Conservation (phyloP, 1,139 yeast genomes). For the Torulaspora pretoriensis region DNA sequence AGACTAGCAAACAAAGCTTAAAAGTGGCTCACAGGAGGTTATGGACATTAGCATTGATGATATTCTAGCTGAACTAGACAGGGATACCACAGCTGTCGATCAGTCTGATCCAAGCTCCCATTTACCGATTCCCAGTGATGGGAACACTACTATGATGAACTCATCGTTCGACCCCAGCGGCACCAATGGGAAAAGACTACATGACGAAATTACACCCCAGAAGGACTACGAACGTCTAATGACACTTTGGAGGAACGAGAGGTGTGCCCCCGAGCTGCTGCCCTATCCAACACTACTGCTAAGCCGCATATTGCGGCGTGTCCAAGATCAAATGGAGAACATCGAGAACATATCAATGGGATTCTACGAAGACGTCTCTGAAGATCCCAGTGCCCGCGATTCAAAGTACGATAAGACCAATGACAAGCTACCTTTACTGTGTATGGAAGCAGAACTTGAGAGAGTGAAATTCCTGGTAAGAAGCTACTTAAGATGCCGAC, state of each 20-base stretch:
- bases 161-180: constrained; percentile 17
- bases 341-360: constrained; percentile 60
- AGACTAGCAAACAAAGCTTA: background rate
- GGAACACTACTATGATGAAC: constrained; percentile 15
- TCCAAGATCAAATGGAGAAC: constrained; percentile 67
- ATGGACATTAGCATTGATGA: constrained; percentile 60
- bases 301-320: constrained; percentile 51
- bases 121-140: constrained; percentile 14
- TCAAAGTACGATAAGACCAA: constrained; percentile 16
- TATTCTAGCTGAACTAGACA: constrained; percentile 60
- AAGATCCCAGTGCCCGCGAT: constrained; percentile 7
- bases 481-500: constrained; percentile 72
- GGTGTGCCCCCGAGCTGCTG: constrained; percentile 78
- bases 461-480: constrained; percentile 76
- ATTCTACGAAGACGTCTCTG: constrained; percentile 29
- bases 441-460: constrained; percentile 89
- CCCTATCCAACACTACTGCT: constrained; percentile 63
- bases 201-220: constrained; percentile 18
- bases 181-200: constrained; percentile 3
- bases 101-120: constrained; percentile 12
- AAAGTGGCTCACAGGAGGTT: background rate
- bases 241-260: constrained; percentile 76
- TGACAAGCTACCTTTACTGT: constrained; percentile 71
- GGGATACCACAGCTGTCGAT: constrained; percentile 36
- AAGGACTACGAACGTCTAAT: constrained; percentile 45